phyloP scores from a whole-genome alignment of 1,284 basidiomycete genomes.

The Nidula niveotomentosa region DNA sequence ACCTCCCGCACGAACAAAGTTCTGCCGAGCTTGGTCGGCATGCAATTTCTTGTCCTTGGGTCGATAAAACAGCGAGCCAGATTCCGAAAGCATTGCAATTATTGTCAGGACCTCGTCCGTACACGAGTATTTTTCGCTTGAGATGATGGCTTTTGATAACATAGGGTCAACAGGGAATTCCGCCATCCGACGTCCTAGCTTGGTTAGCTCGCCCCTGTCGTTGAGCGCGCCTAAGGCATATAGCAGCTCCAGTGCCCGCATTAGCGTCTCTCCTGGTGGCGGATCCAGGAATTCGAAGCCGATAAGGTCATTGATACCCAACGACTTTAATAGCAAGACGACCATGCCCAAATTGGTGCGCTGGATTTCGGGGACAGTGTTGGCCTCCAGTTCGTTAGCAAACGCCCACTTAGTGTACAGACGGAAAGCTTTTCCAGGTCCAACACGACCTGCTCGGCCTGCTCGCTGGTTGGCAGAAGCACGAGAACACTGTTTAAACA shows the following conservation, averaged over 20 bases:
- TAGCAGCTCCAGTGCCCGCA: constrained; percentile 90
- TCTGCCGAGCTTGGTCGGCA: constrained; percentile 95
- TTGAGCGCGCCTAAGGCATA: constrained; percentile 97
- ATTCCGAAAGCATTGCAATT: constrained; percentile 97
- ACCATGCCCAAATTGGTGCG: constrained; percentile 97
- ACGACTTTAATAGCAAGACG: constrained; percentile 90
- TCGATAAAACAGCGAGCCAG: constrained; percentile 91
- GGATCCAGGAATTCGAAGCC: constrained; percentile 99
- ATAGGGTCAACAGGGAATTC: constrained; percentile 99
- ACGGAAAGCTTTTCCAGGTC: constrained; percentile 97
- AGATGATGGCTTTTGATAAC: constrained; percentile 95
- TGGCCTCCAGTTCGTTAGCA: constrained; percentile 93
- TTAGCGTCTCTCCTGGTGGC: constrained; percentile 97
- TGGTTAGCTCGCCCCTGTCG: constrained; percentile 94
- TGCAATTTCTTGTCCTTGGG: constrained; percentile 98
- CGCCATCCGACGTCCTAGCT: constrained; percentile 95
- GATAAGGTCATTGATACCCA: constrained; percentile 97
- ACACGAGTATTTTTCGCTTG: constrained; percentile 92
- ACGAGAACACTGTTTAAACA: constrained; percentile 76
- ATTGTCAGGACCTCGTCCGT: constrained; percentile 98
- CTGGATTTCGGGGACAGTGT: constrained; percentile 98
- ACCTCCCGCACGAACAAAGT: constrained; percentile 94
- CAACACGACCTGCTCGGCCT: constrained; percentile 95
- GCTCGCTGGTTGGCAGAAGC: constrained; percentile 98
- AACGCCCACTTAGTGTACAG: constrained; percentile 98